These are phyloP conservation scores for Gastrodia elata DNA, from an alignment of 106 monocot species.

Conservation along the genomic window DNA sequence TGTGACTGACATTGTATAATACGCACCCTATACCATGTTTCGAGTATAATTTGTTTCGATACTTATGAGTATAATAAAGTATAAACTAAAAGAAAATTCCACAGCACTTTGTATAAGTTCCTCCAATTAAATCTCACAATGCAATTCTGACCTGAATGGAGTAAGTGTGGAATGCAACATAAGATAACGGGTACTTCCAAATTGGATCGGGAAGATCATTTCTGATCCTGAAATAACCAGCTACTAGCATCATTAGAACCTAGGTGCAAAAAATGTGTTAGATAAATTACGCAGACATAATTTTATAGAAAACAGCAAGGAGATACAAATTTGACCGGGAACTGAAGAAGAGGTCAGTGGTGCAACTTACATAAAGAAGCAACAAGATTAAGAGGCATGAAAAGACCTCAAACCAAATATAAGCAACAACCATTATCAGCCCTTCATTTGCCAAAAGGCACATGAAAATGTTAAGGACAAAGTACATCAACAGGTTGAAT, in stretches of 20 bases:
- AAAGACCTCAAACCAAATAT: slow-evolving; percentile 59
- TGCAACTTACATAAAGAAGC: slow-evolving; percentile 66
- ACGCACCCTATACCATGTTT: background rate
- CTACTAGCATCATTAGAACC: slow-evolving; percentile 95
- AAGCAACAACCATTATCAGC: slow-evolving; percentile 69
- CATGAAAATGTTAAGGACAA: slow-evolving; percentile 78
- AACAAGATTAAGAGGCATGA: slow-evolving; percentile 44
- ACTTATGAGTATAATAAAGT: background rate
- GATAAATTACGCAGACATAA: background rate
- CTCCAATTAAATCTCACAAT: background rate
- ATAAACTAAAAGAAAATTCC: background rate
- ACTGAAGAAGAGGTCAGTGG: background rate
- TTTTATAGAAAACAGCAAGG: background rate
- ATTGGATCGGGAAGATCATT: slow-evolving; percentile 43
- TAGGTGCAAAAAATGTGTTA: slow-evolving; percentile 13
- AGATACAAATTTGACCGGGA: background rate
- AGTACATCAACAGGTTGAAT: slow-evolving; percentile 91
- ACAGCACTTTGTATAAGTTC: background rate
- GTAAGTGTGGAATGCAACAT: slow-evolving; percentile 76
- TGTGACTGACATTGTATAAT: background rate
- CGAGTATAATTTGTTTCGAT: background rate
- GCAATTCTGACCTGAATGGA: slow-evolving; percentile 54
- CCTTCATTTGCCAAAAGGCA: slow-evolving; percentile 86
- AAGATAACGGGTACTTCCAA: slow-evolving; percentile 87
- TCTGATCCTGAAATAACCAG: slow-evolving; percentile 70